These are phyloP conservation scores for Pyricularia pennisetigena DNA, from an alignment of 2,329 filamentous ascomycete species.

Conservation along the genomic window DNA sequence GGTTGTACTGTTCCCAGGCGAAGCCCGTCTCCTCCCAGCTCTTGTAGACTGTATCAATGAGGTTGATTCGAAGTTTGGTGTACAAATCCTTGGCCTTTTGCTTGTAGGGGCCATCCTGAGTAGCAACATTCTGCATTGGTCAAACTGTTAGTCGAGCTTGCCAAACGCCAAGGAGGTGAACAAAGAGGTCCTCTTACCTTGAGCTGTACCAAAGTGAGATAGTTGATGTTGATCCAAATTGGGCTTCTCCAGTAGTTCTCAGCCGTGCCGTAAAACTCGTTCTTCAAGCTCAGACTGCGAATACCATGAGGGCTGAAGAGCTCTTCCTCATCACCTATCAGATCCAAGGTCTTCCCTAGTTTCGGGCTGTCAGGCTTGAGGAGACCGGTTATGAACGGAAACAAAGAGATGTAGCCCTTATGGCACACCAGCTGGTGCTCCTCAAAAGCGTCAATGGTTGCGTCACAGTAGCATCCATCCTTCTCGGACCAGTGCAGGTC, in stretches of 20 bases:
- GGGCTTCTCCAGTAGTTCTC: slow-evolving; percentile 98
- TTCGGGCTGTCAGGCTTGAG: slow-evolving; percentile 64
- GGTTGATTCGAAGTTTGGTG: slow-evolving; percentile 64
- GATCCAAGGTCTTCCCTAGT: slow-evolving; percentile 63
- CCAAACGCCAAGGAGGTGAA: background rate
- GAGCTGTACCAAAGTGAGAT: slow-evolving; percentile 70
- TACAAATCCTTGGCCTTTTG: slow-evolving; percentile 65
- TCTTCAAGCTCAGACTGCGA: slow-evolving; percentile 75
- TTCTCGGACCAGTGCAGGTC: slow-evolving; percentile 87
- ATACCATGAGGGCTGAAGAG: slow-evolving; percentile 90
- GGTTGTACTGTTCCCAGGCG: slow-evolving; percentile 97
- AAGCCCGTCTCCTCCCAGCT: slow-evolving; percentile 89
- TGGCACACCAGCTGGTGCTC: slow-evolving; percentile 86
- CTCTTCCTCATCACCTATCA: slow-evolving; percentile 72
- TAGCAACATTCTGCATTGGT: slow-evolving; percentile 50
- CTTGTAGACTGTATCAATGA: slow-evolving; percentile 81
- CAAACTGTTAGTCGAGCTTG: background rate
- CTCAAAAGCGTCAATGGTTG: slow-evolving; percentile 90
- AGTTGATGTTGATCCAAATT: slow-evolving; percentile 95
- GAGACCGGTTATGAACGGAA: slow-evolving; percentile 83
- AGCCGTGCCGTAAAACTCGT: slow-evolving; percentile 74
- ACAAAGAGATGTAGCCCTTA: slow-evolving; percentile 90
- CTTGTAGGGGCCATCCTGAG: slow-evolving; percentile 56
- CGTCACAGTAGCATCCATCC: slow-evolving; percentile 81
- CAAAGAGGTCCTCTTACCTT: slow-evolving; percentile 45